Percentiles rank a stretch among this genome's conserved stretches.
Conservation (phyloP, 2,329 filamentous ascomycete genomes). For the Penicillium sp. region DNA sequence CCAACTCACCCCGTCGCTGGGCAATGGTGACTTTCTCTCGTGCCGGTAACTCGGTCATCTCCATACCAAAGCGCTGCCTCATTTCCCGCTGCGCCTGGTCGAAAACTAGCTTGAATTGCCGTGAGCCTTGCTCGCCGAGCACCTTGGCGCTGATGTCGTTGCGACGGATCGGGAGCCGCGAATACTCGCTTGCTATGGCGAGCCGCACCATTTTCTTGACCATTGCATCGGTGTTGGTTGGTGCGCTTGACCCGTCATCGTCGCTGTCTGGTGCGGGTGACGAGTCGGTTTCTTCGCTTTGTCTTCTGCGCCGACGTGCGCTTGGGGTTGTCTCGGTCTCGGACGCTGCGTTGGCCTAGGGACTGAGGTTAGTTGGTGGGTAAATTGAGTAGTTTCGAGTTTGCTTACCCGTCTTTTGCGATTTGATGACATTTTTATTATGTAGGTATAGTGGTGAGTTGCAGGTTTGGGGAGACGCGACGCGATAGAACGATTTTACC, state of each 20-base stretch:
- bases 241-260: conserved; percentile 21
- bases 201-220: conserved; percentile 62
- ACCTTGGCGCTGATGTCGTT: conserved; percentile 63
- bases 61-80: conserved; percentile 79
- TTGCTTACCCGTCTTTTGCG: conserved; percentile 32
- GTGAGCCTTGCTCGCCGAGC: conserved; percentile 63
- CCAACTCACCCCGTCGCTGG: conserved; percentile 66
- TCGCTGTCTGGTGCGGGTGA: conserved; percentile 12
- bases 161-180: conserved; percentile 56
- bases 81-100: conserved; percentile 71
- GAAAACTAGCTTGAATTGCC: conserved; percentile 75
- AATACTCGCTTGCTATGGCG: conserved; percentile 59
- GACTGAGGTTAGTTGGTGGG: not conserved
- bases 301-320: conserved; percentile 11
- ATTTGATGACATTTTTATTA: conserved; percentile 21
- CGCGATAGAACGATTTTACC: conserved; percentile 22
- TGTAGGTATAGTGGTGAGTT: not conserved
- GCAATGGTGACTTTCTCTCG: conserved; percentile 77
- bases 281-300: conserved; percentile 9
- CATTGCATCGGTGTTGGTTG: conserved; percentile 40
- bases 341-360: conserved; percentile 1
- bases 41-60: conserved; percentile 76
- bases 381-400: not conserved
- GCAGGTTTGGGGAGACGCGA: conserved; percentile 17
- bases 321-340: not conserved